phyloP scores from a whole-genome alignment of 1,284 basidiomycete species.

The Mycosarcoma mackinlayi region DNA sequence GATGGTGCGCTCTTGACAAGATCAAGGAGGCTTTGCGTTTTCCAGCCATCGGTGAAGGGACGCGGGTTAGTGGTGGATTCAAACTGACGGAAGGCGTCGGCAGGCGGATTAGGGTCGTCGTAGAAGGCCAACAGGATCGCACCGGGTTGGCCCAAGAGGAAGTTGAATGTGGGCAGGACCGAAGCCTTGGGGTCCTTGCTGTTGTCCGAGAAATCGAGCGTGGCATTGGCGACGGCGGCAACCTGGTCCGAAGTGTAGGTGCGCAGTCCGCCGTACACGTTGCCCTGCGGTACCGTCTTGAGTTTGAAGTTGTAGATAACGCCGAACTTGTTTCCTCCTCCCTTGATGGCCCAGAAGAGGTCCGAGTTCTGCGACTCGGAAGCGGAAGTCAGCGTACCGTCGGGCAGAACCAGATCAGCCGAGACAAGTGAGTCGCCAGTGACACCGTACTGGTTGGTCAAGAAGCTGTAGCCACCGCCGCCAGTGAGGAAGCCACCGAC shows the following conservation, averaged over 20 bases:
- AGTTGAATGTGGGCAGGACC: conserved; percentile 55
- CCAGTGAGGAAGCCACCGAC: conserved; percentile 54
- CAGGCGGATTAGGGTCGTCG: conserved; percentile 39
- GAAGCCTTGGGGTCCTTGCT: conserved; percentile 56
- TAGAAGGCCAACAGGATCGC: conserved; percentile 50
- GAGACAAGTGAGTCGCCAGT: conserved; percentile 46
- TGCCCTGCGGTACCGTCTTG: conserved; percentile 47
- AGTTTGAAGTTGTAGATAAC: conserved; percentile 52
- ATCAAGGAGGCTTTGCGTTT: conserved; percentile 34
- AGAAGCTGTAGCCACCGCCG: conserved; percentile 55
- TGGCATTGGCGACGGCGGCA: conserved; percentile 40
- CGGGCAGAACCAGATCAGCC: conserved; percentile 50
- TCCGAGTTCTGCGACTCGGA: conserved; percentile 44
- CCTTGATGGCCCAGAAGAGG: conserved; percentile 52
- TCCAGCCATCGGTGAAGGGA: conserved; percentile 48
- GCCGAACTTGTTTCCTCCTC: conserved; percentile 55
- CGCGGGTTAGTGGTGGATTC: not conserved
- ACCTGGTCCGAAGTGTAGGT: conserved; percentile 52
- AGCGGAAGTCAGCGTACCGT: conserved; percentile 47
- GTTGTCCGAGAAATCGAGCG: conserved; percentile 42
- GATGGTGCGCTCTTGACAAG: conserved; percentile 46
- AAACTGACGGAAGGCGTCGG: conserved; percentile 33
- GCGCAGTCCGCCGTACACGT: conserved; percentile 52
- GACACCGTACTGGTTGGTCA: conserved; percentile 54
- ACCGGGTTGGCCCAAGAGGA: conserved; percentile 37